These are phyloP conservation scores for Macrophomina pseudophaseolina DNA, from an alignment of 2,329 filamentous ascomycete species.

Conservation along the genomic window DNA sequence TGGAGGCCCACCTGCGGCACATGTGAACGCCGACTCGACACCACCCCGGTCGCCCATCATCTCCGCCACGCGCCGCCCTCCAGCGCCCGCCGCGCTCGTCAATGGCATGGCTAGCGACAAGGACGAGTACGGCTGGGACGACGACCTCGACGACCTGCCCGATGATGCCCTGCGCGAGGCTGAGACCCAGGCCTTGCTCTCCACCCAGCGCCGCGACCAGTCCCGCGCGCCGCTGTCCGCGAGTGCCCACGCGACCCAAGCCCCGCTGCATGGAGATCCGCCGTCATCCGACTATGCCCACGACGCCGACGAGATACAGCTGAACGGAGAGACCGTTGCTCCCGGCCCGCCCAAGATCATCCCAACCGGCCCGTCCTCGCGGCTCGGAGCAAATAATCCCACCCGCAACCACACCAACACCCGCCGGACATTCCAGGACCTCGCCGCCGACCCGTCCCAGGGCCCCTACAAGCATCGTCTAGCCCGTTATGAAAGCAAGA, in stretches of 20 bases:
- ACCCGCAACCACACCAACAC: neutral
- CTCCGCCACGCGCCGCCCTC: constrained; percentile 11
- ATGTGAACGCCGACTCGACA: constrained; percentile 22
- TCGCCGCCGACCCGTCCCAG: neutral
- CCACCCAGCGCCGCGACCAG: constrained; percentile 43
- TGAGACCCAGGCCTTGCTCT: constrained; percentile 50
- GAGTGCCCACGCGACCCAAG: constrained; percentile 22
- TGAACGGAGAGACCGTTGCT: constrained; percentile 43
- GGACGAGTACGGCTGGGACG: constrained; percentile 52
- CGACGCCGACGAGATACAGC: constrained; percentile 47
- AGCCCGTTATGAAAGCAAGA: neutral
- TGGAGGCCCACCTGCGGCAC: neutral
- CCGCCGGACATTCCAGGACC: constrained; percentile 5
- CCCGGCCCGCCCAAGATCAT: neutral
- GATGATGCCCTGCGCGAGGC: constrained; percentile 52
- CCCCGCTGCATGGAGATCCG: neutral
- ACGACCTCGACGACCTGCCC: constrained; percentile 53
- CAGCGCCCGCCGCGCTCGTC: constrained; percentile 6
- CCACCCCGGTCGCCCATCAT: constrained; percentile 20
- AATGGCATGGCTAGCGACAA: constrained; percentile 45
- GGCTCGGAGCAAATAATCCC: neutral
- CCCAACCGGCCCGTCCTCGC: neutral
- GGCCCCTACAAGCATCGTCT: neutral
- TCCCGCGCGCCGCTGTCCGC: constrained; percentile 5
- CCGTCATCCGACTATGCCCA: constrained; percentile 47